Base-by-base conservation (phyloP, 768 basidiomycete species). In the Calocybe indica region DNA sequence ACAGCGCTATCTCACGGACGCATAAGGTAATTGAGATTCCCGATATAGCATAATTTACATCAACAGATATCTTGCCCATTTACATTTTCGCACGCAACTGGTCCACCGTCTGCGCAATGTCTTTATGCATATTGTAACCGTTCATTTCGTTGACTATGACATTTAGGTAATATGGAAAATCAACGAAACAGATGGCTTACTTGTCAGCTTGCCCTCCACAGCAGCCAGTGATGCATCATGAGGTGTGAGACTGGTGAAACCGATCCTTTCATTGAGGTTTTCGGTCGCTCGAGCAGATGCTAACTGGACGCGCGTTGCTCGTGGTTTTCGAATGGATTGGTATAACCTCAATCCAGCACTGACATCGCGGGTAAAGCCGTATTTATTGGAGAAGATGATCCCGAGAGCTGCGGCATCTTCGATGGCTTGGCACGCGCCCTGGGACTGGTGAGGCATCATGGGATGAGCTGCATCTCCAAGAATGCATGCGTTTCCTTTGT, bases 381-480 rank as follows among this genome's bases (percentile, higher is more conserved):
- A 59, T 39, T 61, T 59, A 15, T 52, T 46, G 8, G 62, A 64
- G 45, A 66, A 63, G 37, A 66, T 59, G 42, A 66, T 56, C 5
- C 60, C 62, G 6, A 66, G 58, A 4, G 63, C 62, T 1, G 58
- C 64, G n/a, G 64, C 64, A 42, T 64, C 64, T 48, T 66, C 64
- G 44, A 61, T 61, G 1, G 63, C 64, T 41, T 61, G 59, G 43
- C 59, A 62, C 32, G 63, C 64, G 8, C 63, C 63, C 40, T 63
- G 63, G 9, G 57, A 59, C 43, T 63, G 62, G 38, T 64, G 62
- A 10, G 63, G 64, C 59, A 64, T 60, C 59, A 61, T 62, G 7
- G 59, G 59, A 22, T 64, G 62, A 1, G 58, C 59, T 5, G 59
- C 59, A 40, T 66, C 64, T 2, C 62, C 64, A 6, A 66, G 45